Evolutionary conservation across 176 grass and related monocot species (phyloP).

Genomic region (Musa beccarii): DNA sequence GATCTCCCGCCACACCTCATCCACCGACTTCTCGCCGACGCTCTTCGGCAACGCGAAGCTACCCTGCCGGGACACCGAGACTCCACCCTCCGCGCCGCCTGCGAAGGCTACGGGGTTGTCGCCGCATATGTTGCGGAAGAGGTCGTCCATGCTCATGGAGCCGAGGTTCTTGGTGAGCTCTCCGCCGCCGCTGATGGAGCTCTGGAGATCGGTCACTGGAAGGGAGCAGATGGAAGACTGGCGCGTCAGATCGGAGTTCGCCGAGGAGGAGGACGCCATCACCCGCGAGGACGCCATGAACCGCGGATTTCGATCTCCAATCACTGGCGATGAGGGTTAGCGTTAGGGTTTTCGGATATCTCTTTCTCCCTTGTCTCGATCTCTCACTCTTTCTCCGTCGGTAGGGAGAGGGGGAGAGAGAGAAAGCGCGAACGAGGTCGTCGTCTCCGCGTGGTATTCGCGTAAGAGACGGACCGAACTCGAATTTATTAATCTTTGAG

Average conservation of each 20-base stretch:
- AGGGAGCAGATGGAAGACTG: slow-evolving; percentile 29
- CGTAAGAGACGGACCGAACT: neutral
- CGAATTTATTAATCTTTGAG: neutral
- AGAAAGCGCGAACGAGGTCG: too few relatives aligned
- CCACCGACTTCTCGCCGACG: slow-evolving; percentile 37
- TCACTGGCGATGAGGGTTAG: neutral
- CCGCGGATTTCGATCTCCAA: neutral
- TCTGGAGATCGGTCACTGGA: slow-evolving; percentile 16
- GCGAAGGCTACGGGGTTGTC: slow-evolving; percentile 24
- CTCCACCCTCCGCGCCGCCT: neutral
- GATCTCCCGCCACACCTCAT: slow-evolving; percentile 86
- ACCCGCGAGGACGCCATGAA: slow-evolving; percentile 49
- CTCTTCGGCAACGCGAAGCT: slow-evolving; percentile 8
- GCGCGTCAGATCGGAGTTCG: slow-evolving; percentile 62
- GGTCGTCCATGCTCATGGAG: slow-evolving; percentile 88
- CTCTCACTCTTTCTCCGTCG: neutral
- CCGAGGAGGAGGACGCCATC: slow-evolving; percentile 42
- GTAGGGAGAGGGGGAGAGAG: neutral
- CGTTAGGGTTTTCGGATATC: neutral
- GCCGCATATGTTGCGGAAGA: slow-evolving; percentile 48
- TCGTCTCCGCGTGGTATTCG: too few relatives aligned
- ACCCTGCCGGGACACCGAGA: neutral
- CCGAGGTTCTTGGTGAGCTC: slow-evolving; percentile 28
- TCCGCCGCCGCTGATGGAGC: neutral
- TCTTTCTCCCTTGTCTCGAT: neutral